A percentile compares a stretch with the other conserved stretches of the same genome.
Evolutionary conservation across 2,329 filamentous ascomycete genomes (phyloP).

Genomic region (Sporothrix dimorphospora): DNA sequence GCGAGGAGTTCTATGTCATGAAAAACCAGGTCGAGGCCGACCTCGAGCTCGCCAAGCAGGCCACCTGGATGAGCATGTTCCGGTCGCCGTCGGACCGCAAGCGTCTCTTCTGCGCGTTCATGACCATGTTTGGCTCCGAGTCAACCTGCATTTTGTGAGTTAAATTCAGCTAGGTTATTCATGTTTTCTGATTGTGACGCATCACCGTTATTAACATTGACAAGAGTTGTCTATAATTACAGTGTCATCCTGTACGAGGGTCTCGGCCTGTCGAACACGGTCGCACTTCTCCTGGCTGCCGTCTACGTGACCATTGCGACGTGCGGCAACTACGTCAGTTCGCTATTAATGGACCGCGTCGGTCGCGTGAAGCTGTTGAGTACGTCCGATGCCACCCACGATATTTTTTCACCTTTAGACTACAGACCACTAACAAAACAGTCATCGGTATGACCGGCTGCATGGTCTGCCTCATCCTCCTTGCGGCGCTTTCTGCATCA

Average conservation of each 20-base stretch:
- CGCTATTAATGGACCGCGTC: slow-evolving; percentile 1
- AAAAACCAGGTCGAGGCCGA: slow-evolving; percentile 8
- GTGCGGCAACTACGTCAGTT: neutral
- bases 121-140: neutral
- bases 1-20: slow-evolving; percentile 15
- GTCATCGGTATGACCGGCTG: slow-evolving; percentile 2
- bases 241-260: slow-evolving; percentile 11
- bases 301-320: neutral
- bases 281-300: neutral
- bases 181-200: too few species aligned
- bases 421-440: neutral
- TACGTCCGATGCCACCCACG: neutral
- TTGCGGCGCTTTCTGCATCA: neutral
- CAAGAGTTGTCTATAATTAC: slow-evolving; percentile 7
- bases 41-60: neutral
- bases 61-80: slow-evolving; percentile 21
- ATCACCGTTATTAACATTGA: too few species aligned
- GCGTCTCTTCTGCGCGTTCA: neutral
- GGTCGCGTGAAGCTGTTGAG: neutral
- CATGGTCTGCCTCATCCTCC: neutral
- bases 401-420: too few species aligned
- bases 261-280: neutral
- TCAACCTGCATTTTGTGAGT: neutral
- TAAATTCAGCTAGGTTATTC: too few species aligned
- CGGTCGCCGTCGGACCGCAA: neutral